Evolutionary conservation across 129 eudicot genomes (phyloP), one percentile per base, ranked within the genome.

Genomic region (Pulicaria dysenterica): DNA sequence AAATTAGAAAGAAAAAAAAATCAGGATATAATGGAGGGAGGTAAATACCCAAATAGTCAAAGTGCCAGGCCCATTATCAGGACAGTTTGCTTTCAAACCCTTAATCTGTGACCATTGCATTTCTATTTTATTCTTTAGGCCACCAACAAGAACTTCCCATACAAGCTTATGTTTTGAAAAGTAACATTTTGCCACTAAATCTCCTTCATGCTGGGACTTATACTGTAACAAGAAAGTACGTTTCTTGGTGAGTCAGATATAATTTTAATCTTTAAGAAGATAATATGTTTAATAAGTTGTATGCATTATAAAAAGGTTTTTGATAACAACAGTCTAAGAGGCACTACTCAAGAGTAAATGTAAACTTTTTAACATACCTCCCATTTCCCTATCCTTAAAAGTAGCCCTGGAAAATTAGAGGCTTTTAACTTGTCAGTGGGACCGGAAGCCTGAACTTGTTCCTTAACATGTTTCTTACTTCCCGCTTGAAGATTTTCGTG

Each of bases 111-210:
- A 83, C 97, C 98, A 94, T 36, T 86, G 88, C 41, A 90, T 83
- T 78, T 94, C 99, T 12, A 94, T 88, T 68, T 90, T 94, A 74
- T 83, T 80, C 86, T 90, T 94, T 40, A 90, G 83, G 5, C 96
- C 89, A 19, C 85, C 85, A 15, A 86, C 91, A 47, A 94, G 96
- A 81, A 94, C 79, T 79, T 94, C 99, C 97, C 96, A 94, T 2
- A 90, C 94, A 69, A 94, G 85, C 79, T 88, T 94, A 57, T 90
- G 97, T 84, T 90, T 94, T 5, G 97, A 89, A 79, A 85, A 94
- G 79, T 90, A 94, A 77, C 93, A 90, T 76, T 90, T 94, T 2
- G 86, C 99, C 36, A 88, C 89, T 69, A 94, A 67, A 76, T 86
- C 97, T 39, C 91, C 93, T 76, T 90, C 96, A 16, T 77, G 71